Evolutionary conservation across 2,329 filamentous ascomycete species (phyloP), one percentile per base, ranked within the genome.

Genomic region (Endocalyx cinctus): DNA sequence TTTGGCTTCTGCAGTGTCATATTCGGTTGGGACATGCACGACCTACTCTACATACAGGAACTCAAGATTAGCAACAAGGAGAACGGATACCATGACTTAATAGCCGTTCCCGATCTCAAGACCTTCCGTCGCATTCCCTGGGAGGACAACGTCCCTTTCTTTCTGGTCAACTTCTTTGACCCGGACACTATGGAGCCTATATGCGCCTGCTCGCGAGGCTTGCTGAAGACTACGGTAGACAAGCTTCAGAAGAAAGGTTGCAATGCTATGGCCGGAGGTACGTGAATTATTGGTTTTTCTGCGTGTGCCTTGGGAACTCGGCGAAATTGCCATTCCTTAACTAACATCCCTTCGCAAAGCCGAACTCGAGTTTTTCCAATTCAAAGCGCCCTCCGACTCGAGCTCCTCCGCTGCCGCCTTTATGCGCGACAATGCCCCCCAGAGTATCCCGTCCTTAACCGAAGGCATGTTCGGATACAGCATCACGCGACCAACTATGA

Each of bases 11-110:
- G 85, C 65, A 87, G 82, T 11, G 84, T 88, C 37, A 75, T 89
- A 47, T 90, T 89, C 53, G 84, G 85, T 50, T 90, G 85, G 85
- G 86, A 90, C 53, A 89, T 89, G 83, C 85, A 90, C 54, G 85
- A 92, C 50, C 70, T 77, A 59, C 85, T 82, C 19, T 90, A 89
- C 59, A 83, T 82, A 57, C 73, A 73, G 45, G 84, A 89, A 57
- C 70, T 88, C 35, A 74, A 74, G 51, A 81, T 89, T 51, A 87
- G 82, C 57, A 88, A 87, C 61, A 80, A 81, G 47, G 78, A 84
- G 50, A 88, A 87, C 52, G 85, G 84, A 30, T 89, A 88, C 57
- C 72, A 77, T 43, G 85, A 90, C 55, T 62, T 90, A 27, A 70
- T 87, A 33, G 85, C 85, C 8, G 66, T 84, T 18, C 77, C 84